phyloP scores from a whole-genome alignment of 768 basidiomycete genomes.

The Kwoniella newhampshirensis region DNA sequence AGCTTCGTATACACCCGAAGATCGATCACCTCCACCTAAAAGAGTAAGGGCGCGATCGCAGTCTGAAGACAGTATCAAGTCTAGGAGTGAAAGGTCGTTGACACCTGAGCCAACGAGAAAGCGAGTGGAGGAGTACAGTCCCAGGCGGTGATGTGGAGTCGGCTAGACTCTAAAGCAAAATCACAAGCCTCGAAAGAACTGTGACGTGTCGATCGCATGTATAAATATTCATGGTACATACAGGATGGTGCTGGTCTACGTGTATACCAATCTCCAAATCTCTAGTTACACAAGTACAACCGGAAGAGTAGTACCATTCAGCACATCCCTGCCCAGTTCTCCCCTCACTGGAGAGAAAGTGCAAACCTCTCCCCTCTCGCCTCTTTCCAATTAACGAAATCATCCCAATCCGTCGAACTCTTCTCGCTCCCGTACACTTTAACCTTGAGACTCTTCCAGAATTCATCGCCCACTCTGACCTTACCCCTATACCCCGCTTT shows the following conservation, averaged over 20 bases:
- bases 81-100: conserved; percentile 39
- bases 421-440: conserved; percentile 50
- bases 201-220: too few relatives aligned
- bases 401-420: conserved; percentile 31
- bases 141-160: not conserved
- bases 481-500: conserved; percentile 71
- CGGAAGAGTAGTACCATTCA: too few relatives aligned
- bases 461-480: conserved; percentile 40
- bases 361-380: conserved; percentile 5
- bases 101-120: conserved; percentile 35
- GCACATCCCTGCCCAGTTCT: too few relatives aligned
- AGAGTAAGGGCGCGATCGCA: conserved; percentile 13
- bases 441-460: conserved; percentile 43
- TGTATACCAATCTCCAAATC: too few relatives aligned
- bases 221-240: too few relatives aligned
- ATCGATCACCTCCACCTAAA: conserved; percentile 21
- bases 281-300: not conserved
- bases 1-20: conserved; percentile 12
- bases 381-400: conserved; percentile 35
- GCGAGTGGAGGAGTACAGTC: conserved; percentile 23
- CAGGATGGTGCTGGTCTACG: too few relatives aligned
- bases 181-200: too few relatives aligned
- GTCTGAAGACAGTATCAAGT: conserved; percentile 16
- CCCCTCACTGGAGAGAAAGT: too few relatives aligned
- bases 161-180: not conserved